Base-by-base conservation (phyloP, 306 rosid genomes). In the Gynostemma pentaphyllum region DNA sequence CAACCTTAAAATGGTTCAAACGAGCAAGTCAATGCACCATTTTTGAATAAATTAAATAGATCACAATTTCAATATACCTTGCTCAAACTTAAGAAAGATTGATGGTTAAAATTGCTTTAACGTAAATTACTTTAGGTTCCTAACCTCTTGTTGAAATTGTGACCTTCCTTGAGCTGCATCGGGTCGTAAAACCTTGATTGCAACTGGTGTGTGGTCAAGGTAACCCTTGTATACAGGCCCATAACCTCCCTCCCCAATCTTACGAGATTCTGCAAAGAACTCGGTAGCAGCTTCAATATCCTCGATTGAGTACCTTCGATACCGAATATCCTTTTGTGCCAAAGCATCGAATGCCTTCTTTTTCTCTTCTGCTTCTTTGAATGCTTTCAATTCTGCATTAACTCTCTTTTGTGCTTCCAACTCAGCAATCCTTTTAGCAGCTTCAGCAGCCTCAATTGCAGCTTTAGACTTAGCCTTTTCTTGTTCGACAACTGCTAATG, bases 111-210 rank as follows among this genome's bases (percentile, higher is more conserved):
- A n/a, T n/a, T n/a, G n/a, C n/a, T n/a, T n/a, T n/a, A n/a, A n/a
- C n/a, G 54, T 52, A 52, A 23, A 62, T 64, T 70, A 19, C 18
- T 23, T 21, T 50, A n/a, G 49, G 12, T 16, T 67, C 36, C 60
- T 47, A 80, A 91, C 97, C 86, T 91, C 97, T 72, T 88, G 76
- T 56, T 85, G 85, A 67, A 91, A 91, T 68, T 91, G 97, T 47
- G 91, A 82, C 72, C 95, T 75, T 80, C 97, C 97, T 75, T 87
- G 97, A 29, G 87, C 84, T 1, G 97, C 97, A 75, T 91, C 97
- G 1, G 97, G 97, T 15, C 97, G 97, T 5, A 91, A 82, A 74
- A 91, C 95, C 81, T 91, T 91, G 4, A 91, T 87, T 15, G 96
- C 97, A 34, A 82, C 97, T 26, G 87, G 67, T 50, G 96, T 91